Base-by-base conservation (phyloP, 179 eudicot genomes). In the Nepenthes alata region DNA sequence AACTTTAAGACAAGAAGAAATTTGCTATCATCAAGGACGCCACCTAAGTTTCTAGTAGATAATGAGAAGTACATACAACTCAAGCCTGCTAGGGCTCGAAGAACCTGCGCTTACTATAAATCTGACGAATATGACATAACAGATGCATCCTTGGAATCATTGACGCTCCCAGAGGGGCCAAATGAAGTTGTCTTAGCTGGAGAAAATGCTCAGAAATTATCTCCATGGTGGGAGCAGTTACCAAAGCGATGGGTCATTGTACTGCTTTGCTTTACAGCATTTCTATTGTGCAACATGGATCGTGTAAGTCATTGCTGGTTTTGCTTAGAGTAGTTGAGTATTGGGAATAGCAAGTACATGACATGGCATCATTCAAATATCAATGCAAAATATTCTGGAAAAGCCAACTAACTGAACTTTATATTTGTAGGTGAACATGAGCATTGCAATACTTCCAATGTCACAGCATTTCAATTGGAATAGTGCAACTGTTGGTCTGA, bases 391-490 rank as follows among this genome's bases (percentile, higher is more conserved):
- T 50, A 35, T 51, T 9, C 39, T 8, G 49, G 47, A 47, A 10
- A 55, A 62, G 60, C 50, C 66, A 34, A 65, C 63, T 50, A 59
- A 61, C 64, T 57, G 56, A 16, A n/a, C 37, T 48, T 13, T 65
- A 57, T 56, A 35, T 41, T 34, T 68, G 57, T 68, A 91, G 98
- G 98, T 91, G 69, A 91, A 91, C 67, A 91, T 91, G 98, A 91
- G 98, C 73, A 89, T 91, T 62, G 98, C 98, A 63, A 89, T 91
- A 71, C 96, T 91, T 67, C 98, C 98, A 3, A 91, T 91, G 98
- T 86, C 98, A 34, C 77, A 86, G 81, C 84, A 91, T 70, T 91
- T 81, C 76, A 81, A 81, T 78, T 91, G 96, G 91, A 89, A 74
- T 64, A 91, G 91, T 77, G 77, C 95, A 60, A 91, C 96, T 47